Evolutionary conservation across 169 alveolate species (phyloP).

Genomic region (Plasmodium adleri): DNA sequence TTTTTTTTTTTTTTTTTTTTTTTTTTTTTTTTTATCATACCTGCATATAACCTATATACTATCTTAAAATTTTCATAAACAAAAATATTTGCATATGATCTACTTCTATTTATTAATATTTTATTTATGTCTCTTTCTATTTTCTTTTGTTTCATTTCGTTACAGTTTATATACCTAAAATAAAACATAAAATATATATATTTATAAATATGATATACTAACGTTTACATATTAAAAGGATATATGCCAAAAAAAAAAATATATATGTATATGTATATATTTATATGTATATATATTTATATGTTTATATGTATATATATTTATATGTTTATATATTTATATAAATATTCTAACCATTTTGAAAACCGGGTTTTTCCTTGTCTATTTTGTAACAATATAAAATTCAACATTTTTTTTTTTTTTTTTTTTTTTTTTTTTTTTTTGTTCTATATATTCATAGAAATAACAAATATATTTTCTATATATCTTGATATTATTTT

Average conservation of each 20-base stretch:
- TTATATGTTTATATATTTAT: not conserved
- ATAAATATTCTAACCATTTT: slow-evolving; percentile 84
- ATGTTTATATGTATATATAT: too few relatives aligned
- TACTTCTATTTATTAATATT: slow-evolving; percentile 88
- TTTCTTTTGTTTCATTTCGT: slow-evolving; percentile 81
- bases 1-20: not conserved
- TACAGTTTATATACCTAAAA: slow-evolving; percentile 80
- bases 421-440: not conserved
- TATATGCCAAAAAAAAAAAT: too few relatives aligned
- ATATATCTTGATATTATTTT: too few relatives aligned
- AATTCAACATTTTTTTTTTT: slow-evolving; percentile 85
- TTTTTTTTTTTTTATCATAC: slow-evolving; percentile 5
- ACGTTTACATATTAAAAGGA: not conserved
- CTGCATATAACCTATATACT: slow-evolving; percentile 93
- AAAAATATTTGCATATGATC: slow-evolving; percentile 90
- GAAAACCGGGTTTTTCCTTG: slow-evolving; percentile 92
- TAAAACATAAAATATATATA: not conserved
- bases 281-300: too few relatives aligned
- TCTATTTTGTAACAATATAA: slow-evolving; percentile 90
- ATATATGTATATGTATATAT: too few relatives aligned
- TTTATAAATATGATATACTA: not conserved
- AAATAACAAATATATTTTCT: too few relatives aligned
- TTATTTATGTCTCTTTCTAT: slow-evolving; percentile 85
- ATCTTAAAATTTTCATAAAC: slow-evolving; percentile 92
- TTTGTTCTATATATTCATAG: too few relatives aligned